Conservation (phyloP, 2,329 filamentous ascomycete genomes). For the Colletotrichum lindemuthianum region DNA sequence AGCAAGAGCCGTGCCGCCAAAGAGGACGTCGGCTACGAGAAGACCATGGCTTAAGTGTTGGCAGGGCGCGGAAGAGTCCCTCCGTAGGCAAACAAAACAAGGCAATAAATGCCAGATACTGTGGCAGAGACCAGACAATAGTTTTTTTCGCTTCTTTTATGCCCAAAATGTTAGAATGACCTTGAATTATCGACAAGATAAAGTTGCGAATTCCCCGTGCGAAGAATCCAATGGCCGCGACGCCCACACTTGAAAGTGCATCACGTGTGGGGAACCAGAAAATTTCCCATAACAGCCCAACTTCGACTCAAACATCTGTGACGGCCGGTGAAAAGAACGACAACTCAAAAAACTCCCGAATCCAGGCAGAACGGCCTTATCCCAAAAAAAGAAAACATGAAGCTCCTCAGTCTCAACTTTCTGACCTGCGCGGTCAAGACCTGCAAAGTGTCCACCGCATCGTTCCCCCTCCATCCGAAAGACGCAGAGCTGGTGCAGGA, state of each 20-base stretch:
- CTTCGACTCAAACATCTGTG: conserved; percentile 24
- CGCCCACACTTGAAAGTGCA: conserved; percentile 27
- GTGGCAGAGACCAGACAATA: not conserved
- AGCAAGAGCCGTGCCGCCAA: conserved; percentile 43
- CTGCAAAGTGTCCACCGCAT: conserved; percentile 82
- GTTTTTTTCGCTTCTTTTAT: not conserved
- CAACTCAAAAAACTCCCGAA: not conserved
- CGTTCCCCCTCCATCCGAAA: conserved; percentile 91
- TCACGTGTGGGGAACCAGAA: conserved; percentile 36
- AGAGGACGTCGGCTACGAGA: conserved; percentile 52
- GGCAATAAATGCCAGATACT: conserved; percentile 4
- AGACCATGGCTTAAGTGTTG: conserved; percentile 52
- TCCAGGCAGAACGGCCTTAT: not conserved
- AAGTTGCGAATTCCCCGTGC: conserved; percentile 10
- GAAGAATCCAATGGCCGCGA: conserved; percentile 22
- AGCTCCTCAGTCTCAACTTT: conserved; percentile 95
- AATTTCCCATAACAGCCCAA: conserved; percentile 28
- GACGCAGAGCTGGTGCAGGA: conserved; percentile 90
- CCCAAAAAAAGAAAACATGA: conserved; percentile 68
- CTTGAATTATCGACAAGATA: not conserved
- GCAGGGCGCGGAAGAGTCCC: not conserved
- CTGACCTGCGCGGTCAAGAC: conserved; percentile 94
- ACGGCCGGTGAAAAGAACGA: not conserved
- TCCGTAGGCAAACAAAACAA: conserved; percentile 15
- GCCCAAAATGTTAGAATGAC: conserved; percentile 1